These are phyloP conservation scores for Phytophthora litchii DNA, from an alignment of 352 stramenopile species.

Conservation along the genomic window DNA sequence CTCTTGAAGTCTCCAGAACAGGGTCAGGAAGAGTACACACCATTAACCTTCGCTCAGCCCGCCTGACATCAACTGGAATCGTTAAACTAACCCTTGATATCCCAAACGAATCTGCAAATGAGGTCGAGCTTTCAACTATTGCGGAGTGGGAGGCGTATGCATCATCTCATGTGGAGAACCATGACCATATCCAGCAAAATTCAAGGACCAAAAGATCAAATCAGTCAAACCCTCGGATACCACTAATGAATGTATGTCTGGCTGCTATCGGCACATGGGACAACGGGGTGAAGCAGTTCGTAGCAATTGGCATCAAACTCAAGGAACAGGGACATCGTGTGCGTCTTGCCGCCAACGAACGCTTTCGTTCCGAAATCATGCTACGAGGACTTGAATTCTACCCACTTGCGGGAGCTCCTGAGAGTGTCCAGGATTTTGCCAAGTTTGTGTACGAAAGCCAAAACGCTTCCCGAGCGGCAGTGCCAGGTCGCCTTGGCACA, in stretches of 20 bases:
- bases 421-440: conserved; percentile 34
- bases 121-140: conserved; percentile 15
- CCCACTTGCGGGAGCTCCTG: conserved; percentile 36
- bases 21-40: not conserved
- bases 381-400: conserved; percentile 54
- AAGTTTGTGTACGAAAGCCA: conserved; percentile 31
- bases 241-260: conserved; percentile 47
- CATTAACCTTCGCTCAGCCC: conserved; percentile 15
- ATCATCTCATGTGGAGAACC: conserved; percentile 10
- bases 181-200: conserved; percentile 26
- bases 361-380: conserved; percentile 63
- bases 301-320: conserved; percentile 62
- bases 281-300: conserved; percentile 62
- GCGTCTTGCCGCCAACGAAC: conserved; percentile 73
- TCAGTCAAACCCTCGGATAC: conserved; percentile 9
- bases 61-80: conserved; percentile 14
- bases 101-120: conserved; percentile 23
- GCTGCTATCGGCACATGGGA: conserved; percentile 48
- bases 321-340: conserved; percentile 77
- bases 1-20: not conserved
- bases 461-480: conserved; percentile 15
- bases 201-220: conserved; percentile 2
- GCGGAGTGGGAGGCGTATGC: conserved; percentile 29
- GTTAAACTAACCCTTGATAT: conserved; percentile 27
- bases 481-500: conserved; percentile 26